Base-by-base conservation (phyloP, 768 basidiomycete genomes). In the Leccinellum albellum region DNA sequence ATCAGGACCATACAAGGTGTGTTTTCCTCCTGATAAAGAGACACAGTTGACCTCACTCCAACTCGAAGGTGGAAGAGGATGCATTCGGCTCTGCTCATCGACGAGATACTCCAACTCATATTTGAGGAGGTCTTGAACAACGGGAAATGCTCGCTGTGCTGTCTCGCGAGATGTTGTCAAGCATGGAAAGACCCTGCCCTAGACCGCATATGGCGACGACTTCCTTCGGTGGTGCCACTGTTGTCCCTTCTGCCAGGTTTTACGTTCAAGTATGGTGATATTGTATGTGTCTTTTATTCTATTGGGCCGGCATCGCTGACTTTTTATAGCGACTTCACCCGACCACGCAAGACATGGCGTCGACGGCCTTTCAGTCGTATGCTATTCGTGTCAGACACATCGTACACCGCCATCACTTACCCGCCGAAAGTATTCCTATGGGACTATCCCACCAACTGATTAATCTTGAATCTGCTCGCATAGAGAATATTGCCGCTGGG, bases 121-220 rank as follows among this genome's bases (percentile, higher is more conserved):
- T 74, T 82, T 51, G 63, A 64, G n/a, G 64, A 65, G 52, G 62
- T 68, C 51, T 61, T 70, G 32, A 67, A 73, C 40, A 54, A 70
- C 42, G 66, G 67, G 20, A 66, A 63, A 42, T 23, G 50, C 14
- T 65, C 73, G 13, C 73, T 83, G 15, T 66, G 70, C 42, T 61
- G 59, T 32, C 65, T 70, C n/a, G 77, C 79, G 2, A 73, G 74
- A 55, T 74, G 69, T 37, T 82, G 79, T 62, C 71, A 61, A 64
- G 70, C 78, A 26, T 83, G 80, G 80, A 75, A 69, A 46, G 75
- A 77, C 31, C 80, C 80, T 29, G 78, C 81, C 15, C 57, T 82
- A 15, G 79, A 83, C 63, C 61, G 68, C 29, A 56, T 81, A 15
- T 83, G 81, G 81, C 61, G 67, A 55, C 70, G 69, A 31, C 64